Evolutionary conservation across 495 filamentous ascomycete species (phyloP), one percentile per base, ranked within the genome.

Genomic region (Xylaria scruposa): DNA sequence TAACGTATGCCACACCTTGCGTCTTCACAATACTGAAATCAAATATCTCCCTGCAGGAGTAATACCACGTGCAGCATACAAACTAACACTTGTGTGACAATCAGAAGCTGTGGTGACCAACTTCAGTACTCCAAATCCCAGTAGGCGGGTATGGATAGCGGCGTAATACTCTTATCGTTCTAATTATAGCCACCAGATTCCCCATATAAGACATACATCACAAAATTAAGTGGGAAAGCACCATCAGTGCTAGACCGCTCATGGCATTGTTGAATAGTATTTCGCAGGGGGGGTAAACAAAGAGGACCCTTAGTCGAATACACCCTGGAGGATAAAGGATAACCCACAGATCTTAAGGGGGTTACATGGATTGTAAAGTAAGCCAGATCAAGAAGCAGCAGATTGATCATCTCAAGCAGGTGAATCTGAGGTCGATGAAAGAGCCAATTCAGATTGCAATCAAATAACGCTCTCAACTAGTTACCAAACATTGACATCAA

Each of bases 21-120:
- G 10, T 15, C n/a, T 53, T 31, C 46, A 31, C 44, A 67, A 36
- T n/a, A 51, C 36, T 31, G 17, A 51, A 53, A 51, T 21, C 63
- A 67, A 51, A 67, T 67, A 29, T 67, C 46, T 19, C 44, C 46
- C 53, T 67, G 63, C 63, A 67, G 46, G 58, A 60, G 58, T n/a
- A 38, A 19, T 38, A 29, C 15, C 58, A 60, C 29, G 33, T 60
- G 58, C 58, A 60, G 42, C 42, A 65, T 38, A 33, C 42, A 65
- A 33, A 53, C 61, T 26, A 64, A 49, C 61, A 40, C 12, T 12
- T n/a, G 29, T 64, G 42, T n/a, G 3, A 49, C 29, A 44, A 40
- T 64, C 26, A 47, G 13, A 38, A 29, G 58, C 29, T 7, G 2
- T 63, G 44, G n/a, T 56, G 4, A 17, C 26, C 53, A 56, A 29